Conservation (phyloP, 176 grass and related monocot genomes). For the Ananas comosus region DNA sequence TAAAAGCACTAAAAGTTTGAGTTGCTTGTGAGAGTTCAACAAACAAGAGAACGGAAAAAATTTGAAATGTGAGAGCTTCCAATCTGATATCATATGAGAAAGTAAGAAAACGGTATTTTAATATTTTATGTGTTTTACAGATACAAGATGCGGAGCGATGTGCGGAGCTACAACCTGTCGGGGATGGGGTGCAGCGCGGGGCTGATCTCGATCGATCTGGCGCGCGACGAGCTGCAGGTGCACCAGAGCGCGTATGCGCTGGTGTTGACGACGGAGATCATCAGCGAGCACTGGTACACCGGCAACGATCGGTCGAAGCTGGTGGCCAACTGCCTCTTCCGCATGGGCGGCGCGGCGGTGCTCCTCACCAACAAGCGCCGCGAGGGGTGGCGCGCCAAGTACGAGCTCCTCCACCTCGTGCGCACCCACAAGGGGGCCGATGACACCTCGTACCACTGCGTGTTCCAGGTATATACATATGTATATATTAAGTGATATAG, state of each 20-base stretch:
- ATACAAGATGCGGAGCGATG: constrained; percentile 70
- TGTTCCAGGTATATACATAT: constrained; percentile 13
- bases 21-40: too few species aligned
- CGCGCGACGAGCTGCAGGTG: constrained; percentile 65
- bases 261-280: constrained; percentile 75
- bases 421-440: constrained; percentile 35
- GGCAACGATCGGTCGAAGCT: constrained; percentile 49
- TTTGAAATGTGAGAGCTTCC: too few species aligned
- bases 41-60: too few species aligned
- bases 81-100: too few species aligned
- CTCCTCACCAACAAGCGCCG: constrained; percentile 30
- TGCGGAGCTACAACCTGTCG: constrained; percentile 67
- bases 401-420: constrained; percentile 40
- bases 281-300: constrained; percentile 55
- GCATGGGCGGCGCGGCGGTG: constrained; percentile 52
- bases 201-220: constrained; percentile 72
- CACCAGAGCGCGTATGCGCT: constrained; percentile 61
- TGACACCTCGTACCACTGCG: constrained; percentile 43
- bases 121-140: too few species aligned
- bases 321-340: constrained; percentile 62
- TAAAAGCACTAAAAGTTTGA: too few species aligned
- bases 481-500: too few species aligned
- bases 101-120: too few species aligned
- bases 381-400: constrained; percentile 22
- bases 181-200: constrained; percentile 97